A percentile compares a stretch with the other conserved stretches of the same genome.
phyloP scores from a whole-genome alignment of 2,329 filamentous ascomycete species.

The Aureobasidium sp. region DNA sequence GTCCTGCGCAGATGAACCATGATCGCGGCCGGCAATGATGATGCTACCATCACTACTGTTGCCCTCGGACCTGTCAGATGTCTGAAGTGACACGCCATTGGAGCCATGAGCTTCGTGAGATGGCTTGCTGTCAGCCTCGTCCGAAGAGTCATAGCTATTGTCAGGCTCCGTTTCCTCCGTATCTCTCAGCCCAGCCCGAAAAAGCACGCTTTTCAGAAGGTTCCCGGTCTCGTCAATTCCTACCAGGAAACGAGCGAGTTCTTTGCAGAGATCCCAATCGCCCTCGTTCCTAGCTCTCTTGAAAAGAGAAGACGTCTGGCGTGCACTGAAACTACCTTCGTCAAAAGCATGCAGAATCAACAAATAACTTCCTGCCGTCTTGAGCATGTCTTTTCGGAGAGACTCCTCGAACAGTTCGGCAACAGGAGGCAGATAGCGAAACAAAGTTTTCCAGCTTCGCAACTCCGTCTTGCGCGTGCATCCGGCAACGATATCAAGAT shows the following conservation, averaged over 20 bases:
- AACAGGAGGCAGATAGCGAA: slow-evolving; percentile 81
- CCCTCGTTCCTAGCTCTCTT: slow-evolving; percentile 71
- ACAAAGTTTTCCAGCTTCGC: slow-evolving; percentile 88
- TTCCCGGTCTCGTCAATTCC: slow-evolving; percentile 82
- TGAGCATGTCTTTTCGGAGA: slow-evolving; percentile 71
- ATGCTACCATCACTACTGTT: not conserved
- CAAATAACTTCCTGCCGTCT: slow-evolving; percentile 95
- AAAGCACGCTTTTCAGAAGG: slow-evolving; percentile 65
- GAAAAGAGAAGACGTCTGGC: slow-evolving; percentile 69
- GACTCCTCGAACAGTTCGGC: slow-evolving; percentile 92
- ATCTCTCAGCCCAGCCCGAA: slow-evolving; percentile 17
- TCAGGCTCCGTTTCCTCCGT: not conserved
- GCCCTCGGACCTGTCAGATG: not conserved
- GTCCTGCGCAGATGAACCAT: not conserved
- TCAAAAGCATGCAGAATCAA: slow-evolving; percentile 80
- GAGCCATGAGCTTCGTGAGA: not conserved
- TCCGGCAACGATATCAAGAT: slow-evolving; percentile 90
- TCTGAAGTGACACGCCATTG: not conserved
- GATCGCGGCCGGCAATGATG: not conserved
- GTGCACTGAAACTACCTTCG: slow-evolving; percentile 39
- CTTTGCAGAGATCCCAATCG: slow-evolving; percentile 94
- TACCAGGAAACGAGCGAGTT: slow-evolving; percentile 88
- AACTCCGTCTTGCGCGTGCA: slow-evolving; percentile 97
- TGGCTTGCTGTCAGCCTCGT: not conserved
- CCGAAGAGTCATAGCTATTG: not conserved